Percentiles rank a stretch among this genome's conserved stretches.
phyloP scores from a whole-genome alignment of 495 filamentous ascomycete species.

The Aspergillus taichungensis region DNA sequence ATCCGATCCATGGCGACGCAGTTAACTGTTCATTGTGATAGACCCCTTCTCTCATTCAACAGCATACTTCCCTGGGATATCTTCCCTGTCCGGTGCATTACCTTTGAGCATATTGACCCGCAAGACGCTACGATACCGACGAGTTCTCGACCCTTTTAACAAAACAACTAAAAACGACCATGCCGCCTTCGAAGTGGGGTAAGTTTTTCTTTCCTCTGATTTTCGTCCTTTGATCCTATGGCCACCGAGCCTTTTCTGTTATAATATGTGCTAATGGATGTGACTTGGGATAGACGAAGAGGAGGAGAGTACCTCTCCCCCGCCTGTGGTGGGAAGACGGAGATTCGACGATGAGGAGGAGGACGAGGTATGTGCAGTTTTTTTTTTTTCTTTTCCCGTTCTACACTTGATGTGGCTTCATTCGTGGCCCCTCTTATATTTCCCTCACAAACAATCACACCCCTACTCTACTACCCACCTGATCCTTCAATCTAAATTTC shows the following conservation, averaged over 20 bases:
- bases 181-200: conserved; percentile 46
- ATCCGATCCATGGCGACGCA: conserved; percentile 4
- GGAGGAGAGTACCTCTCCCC: conserved; percentile 54
- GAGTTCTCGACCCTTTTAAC: conserved; percentile 3
- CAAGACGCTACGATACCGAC: not conserved
- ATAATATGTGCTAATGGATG: not conserved
- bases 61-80: too few relatives aligned
- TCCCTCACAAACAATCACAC: not conserved
- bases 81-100: too few relatives aligned
- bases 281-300: conserved; percentile 48
- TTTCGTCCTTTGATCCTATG: conserved; percentile 3
- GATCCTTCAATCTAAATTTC: not conserved
- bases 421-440: too few relatives aligned
- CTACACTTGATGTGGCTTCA: too few relatives aligned
- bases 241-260: not conserved
- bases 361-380: conserved; percentile 60
- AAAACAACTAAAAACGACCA: conserved; percentile 16
- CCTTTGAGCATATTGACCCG: too few relatives aligned
- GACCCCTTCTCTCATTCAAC: too few relatives aligned
- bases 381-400: not conserved
- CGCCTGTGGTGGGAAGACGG: conserved; percentile 51
- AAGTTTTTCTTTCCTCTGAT: conserved; percentile 18
- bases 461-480: not conserved
- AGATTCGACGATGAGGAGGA: conserved; percentile 90
- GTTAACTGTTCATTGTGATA: too few relatives aligned